A percentile compares a stretch with the other conserved stretches of the same genome.
These are phyloP conservation scores for Sugiyamaella neomexicana DNA, from an alignment of 1,139 yeast species.

Conservation along the genomic window DNA sequence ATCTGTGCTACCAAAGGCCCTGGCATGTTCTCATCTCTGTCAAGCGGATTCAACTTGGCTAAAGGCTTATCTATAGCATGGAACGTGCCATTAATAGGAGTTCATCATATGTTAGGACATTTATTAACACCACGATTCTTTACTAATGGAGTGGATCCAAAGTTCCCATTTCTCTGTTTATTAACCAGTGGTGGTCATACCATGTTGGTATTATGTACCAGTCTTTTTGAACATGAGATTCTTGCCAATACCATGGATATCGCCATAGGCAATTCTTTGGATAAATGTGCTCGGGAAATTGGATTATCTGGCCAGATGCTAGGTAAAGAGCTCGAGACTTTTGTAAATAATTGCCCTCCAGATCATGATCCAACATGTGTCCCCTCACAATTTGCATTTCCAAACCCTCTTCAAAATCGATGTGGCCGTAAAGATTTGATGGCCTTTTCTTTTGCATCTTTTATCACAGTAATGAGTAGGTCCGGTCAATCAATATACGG, in stretches of 20 bases:
- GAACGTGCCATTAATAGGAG: conserved; percentile 78
- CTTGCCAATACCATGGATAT: conserved; percentile 78
- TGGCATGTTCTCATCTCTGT: conserved; percentile 89
- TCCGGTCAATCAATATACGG: conserved; percentile 5
- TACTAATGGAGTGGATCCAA: conserved; percentile 49
- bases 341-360: conserved; percentile 44
- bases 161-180: conserved; percentile 76
- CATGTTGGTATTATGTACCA: conserved; percentile 68
- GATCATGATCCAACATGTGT: conserved; percentile 25
- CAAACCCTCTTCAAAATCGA: conserved; percentile 55
- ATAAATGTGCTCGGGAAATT: conserved; percentile 84
- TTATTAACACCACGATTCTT: conserved; percentile 62
- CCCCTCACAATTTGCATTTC: conserved; percentile 44
- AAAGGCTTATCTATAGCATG: conserved; percentile 82
- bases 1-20: conserved; percentile 95
- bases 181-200: conserved; percentile 96
- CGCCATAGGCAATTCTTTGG: conserved; percentile 92
- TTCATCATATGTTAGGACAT: conserved; percentile 97
- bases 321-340: conserved; percentile 75
- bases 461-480: conserved; percentile 54
- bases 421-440: conserved; percentile 47
- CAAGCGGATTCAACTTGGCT: conserved; percentile 80
- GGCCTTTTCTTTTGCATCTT: conserved; percentile 79
- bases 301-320: conserved; percentile 81
- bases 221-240: conserved; percentile 65